Percentiles rank a stretch among this genome's conserved stretches.
These are phyloP conservation scores for Podaxis mareebaensis DNA, from an alignment of 768 basidiomycete species.

Conservation along the genomic window DNA sequence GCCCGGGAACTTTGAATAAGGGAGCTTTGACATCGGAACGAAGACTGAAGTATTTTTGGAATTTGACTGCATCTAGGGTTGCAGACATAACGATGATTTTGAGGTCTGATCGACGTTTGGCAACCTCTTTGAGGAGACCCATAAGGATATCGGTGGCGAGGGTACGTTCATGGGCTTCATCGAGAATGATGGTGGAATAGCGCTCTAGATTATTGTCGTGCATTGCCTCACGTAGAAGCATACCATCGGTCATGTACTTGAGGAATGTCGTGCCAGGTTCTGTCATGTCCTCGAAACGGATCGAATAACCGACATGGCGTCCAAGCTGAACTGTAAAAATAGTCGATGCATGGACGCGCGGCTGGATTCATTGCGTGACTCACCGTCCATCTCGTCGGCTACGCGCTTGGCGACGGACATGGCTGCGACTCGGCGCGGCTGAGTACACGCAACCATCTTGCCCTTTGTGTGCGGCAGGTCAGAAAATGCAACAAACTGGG, in stretches of 20 bases:
- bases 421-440: conserved; percentile 93
- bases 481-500: conserved; percentile 93
- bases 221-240: conserved; percentile 98
- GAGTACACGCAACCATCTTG: conserved; percentile 94
- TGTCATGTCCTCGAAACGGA: conserved; percentile 98
- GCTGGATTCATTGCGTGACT: conserved; percentile 27
- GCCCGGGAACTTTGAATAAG: conserved; percentile 87
- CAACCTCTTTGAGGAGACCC: conserved; percentile 89
- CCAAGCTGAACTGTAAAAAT: conserved; percentile 77
- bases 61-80: conserved; percentile 94
- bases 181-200: conserved; percentile 97
- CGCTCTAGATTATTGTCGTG: conserved; percentile 86
- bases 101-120: conserved; percentile 79
- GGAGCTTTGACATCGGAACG: conserved; percentile 55
- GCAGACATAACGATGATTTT: conserved; percentile 99
- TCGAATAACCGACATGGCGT: conserved; percentile 95
- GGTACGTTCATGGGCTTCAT: conserved; percentile 98
- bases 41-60: conserved; percentile 88
- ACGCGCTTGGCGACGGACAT: conserved; percentile 99
- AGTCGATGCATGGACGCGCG: not conserved
- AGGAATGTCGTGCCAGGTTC: conserved; percentile 88
- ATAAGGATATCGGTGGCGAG: conserved; percentile 98
- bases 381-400: conserved; percentile 98
- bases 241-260: conserved; percentile 99
- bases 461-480: conserved; percentile 89